Percentiles rank a stretch among this genome's conserved stretches.
Evolutionary conservation across 2,329 filamentous ascomycete genomes (phyloP).

Genomic region (Aureobasidium sp.): DNA sequence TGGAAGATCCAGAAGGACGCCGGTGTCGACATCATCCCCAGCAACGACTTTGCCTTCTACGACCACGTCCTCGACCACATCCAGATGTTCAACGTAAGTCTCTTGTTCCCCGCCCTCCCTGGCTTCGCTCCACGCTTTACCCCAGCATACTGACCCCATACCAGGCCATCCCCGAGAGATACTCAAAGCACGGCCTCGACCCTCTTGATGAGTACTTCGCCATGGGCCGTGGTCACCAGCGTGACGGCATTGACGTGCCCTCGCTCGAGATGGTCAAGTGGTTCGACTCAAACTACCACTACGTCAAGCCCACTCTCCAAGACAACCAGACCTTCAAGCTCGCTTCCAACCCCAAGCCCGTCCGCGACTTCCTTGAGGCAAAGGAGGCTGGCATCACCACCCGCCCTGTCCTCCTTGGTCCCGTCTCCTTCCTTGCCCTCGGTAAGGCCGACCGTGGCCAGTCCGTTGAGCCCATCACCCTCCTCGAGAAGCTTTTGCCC

Average conservation of each 20-base stretch:
- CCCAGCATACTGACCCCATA: conserved; percentile 5
- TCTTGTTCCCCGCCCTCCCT: background rate
- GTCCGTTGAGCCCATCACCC: conserved; percentile 83
- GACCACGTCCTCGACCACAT: conserved; percentile 97
- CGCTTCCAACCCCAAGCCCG: conserved; percentile 78
- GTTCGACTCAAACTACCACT: conserved; percentile 99
- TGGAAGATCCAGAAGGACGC: conserved; percentile 99
- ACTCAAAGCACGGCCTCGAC: conserved; percentile 82
- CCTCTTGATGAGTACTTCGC: conserved; percentile 96
- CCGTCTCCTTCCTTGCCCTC: conserved; percentile 94
- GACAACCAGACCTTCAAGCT: conserved; percentile 97
- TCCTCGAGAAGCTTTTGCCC: conserved; percentile 86
- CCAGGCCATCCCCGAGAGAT: conserved; percentile 84
- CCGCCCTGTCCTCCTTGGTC: conserved; percentile 88
- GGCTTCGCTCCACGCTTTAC: background rate
- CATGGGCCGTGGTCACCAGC: conserved; percentile 98
- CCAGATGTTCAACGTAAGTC: conserved; percentile 85
- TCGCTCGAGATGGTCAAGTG: conserved; percentile 96
- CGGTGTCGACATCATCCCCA: conserved; percentile 94
- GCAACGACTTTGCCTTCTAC: conserved; percentile 99
- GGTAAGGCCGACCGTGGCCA: conserved; percentile 96
- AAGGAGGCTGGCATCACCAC: conserved; percentile 93
- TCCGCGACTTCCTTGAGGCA: conserved; percentile 89
- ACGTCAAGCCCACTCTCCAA: conserved; percentile 98
- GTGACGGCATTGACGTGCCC: conserved; percentile 86